phyloP scores from a whole-genome alignment of 2,329 filamentous ascomycete species.

The Trichocomaceae sp. region DNA sequence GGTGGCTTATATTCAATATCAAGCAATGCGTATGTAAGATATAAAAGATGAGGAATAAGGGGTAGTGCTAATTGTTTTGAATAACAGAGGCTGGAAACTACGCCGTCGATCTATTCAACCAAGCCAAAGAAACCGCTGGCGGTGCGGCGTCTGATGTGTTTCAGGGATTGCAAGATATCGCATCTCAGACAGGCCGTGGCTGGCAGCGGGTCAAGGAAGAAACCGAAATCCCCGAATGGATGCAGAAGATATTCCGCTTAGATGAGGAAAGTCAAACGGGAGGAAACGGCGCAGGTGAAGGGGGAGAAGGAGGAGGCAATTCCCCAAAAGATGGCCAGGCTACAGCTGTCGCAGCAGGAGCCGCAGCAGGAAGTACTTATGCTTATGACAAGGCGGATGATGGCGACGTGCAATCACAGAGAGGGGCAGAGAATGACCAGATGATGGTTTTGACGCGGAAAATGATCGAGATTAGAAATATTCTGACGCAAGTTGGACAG shows the following conservation, averaged over 20 bases:
- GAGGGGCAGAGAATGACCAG: conserved; percentile 79
- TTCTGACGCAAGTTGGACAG: conserved; percentile 86
- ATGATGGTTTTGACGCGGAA: conserved; percentile 99
- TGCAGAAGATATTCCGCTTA: conserved; percentile 62
- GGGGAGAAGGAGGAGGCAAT: conserved; percentile 36
- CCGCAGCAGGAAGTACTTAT: conserved; percentile 68
- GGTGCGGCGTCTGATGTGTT: conserved; percentile 64
- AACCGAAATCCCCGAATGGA: conserved; percentile 67
- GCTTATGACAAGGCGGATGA: conserved; percentile 63
- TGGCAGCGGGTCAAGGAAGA: conserved; percentile 80
- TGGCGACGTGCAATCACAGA: conserved; percentile 54
- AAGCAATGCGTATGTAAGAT: conserved; percentile 67
- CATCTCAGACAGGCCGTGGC: conserved; percentile 69
- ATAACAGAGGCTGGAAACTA: conserved; percentile 64
- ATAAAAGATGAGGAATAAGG: not conserved
- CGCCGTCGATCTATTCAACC: conserved; percentile 67
- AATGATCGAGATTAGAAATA: conserved; percentile 97
- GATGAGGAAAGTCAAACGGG: conserved; percentile 55
- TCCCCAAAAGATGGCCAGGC: conserved; percentile 51
- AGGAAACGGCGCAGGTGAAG: conserved; percentile 31
- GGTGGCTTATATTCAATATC: conserved; percentile 90
- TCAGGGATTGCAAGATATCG: conserved; percentile 65
- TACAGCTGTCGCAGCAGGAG: conserved; percentile 53
- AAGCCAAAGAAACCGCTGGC: conserved; percentile 64
- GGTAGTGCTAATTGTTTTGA: conserved; percentile 1